Evolutionary conservation across 495 filamentous ascomycete species (phyloP).

Genomic region (Evernia prunastri): DNA sequence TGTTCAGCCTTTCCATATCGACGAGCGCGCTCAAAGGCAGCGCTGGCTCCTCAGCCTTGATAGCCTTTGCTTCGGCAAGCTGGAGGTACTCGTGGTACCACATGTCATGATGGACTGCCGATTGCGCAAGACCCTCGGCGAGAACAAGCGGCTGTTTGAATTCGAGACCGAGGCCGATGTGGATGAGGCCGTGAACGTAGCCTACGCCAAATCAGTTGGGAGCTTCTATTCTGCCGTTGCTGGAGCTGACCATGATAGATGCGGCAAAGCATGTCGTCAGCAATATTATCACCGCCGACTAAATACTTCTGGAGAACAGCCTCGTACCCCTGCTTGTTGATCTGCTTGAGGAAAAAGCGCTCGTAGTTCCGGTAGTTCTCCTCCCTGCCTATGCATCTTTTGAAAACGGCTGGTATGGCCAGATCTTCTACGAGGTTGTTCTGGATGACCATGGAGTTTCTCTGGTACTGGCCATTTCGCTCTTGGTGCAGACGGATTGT

Average conservation of each 20-base stretch:
- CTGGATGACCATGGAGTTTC: background rate
- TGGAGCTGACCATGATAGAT: slow-evolving; percentile 15
- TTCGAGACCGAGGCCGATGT: slow-evolving; percentile 22
- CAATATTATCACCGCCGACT: slow-evolving; percentile 6
- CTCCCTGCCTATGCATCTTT: slow-evolving; percentile 4
- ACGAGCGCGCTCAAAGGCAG: slow-evolving; percentile 11
- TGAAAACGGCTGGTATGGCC: slow-evolving; percentile 4
- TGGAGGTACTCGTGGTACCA: slow-evolving; percentile 22
- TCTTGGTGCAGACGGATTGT: slow-evolving; percentile 6
- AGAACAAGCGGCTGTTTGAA: slow-evolving; percentile 18
- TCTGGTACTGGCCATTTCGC: slow-evolving; percentile 13
- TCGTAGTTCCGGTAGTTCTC: slow-evolving; percentile 9
- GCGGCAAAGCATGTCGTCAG: slow-evolving; percentile 13
- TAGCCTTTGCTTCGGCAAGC: slow-evolving; percentile 7
- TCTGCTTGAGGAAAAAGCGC: slow-evolving; percentile 17
- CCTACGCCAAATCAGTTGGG: background rate
- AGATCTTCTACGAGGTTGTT: slow-evolving; percentile 5
- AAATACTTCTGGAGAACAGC: slow-evolving; percentile 20
- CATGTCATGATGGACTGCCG: slow-evolving; percentile 21
- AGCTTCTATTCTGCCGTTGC: background rate
- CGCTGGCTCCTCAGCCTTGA: slow-evolving; percentile 4
- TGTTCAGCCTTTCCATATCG: slow-evolving; percentile 4
- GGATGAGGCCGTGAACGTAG: slow-evolving; percentile 23
- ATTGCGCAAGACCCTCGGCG: slow-evolving; percentile 22
- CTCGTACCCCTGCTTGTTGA: slow-evolving; percentile 9